Evolutionary conservation across 257 asterid species (phyloP).

Genomic region (Salvia hispanica): DNA sequence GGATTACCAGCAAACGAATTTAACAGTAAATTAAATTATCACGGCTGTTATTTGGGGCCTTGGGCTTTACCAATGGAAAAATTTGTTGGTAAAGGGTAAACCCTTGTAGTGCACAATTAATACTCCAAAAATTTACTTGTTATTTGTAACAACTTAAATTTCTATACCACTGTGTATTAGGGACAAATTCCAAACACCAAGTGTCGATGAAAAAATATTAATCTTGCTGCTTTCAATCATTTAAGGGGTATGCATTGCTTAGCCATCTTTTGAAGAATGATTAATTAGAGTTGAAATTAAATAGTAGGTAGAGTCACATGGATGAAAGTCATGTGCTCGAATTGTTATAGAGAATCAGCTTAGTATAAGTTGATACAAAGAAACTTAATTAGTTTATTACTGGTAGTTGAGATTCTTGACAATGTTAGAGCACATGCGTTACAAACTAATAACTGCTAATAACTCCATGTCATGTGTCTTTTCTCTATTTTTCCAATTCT

Average conservation of each 20-base stretch:
- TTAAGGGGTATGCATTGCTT: neutral
- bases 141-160: no score
- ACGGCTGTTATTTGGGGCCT: no score
- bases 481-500: no score
- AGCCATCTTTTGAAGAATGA: conserved; percentile 14
- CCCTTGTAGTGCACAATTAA: no score
- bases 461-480: no score
- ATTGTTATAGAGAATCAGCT: conserved; percentile 7
- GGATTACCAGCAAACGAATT: no score
- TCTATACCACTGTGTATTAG: no score
- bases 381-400: neutral
- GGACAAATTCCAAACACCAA: no score
- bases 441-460: conserved; percentile 13
- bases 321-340: neutral
- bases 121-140: no score
- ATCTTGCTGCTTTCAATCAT: neutral
- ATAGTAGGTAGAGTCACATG: conserved; percentile 27
- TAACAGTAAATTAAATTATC: no score
- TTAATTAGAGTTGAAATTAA: conserved; percentile 5
- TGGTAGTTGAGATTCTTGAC: conserved; percentile 34
- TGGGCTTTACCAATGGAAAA: no score
- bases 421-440: conserved; percentile 31
- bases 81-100: no score
- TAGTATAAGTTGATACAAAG: neutral
- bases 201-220: neutral